Conservation (phyloP, 345 rosid species). For the Rubroshorea leprosula region DNA sequence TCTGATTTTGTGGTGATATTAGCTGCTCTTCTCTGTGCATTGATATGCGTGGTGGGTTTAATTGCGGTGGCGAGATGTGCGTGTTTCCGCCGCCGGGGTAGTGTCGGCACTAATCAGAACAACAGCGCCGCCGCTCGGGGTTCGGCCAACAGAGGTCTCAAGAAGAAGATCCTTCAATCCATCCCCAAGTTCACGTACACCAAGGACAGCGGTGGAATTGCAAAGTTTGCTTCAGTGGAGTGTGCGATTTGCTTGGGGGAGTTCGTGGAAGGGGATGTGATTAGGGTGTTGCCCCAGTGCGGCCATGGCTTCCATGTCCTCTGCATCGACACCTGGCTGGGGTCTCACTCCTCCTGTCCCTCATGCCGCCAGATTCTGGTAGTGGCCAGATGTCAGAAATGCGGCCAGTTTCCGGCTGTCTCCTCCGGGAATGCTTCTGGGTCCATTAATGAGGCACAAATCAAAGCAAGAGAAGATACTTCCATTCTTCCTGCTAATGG, state of each 20-base stretch:
- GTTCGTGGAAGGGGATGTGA: slow-evolving; percentile 45
- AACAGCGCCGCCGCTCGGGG: slow-evolving; percentile 9
- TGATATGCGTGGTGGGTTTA: slow-evolving; percentile 65
- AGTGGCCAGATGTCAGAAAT: slow-evolving; percentile 30
- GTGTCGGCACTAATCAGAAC: neutral
- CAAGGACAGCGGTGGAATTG: slow-evolving; percentile 5
- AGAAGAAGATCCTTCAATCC: slow-evolving; percentile 56
- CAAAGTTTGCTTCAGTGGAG: slow-evolving; percentile 23
- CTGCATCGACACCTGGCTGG: slow-evolving; percentile 64
- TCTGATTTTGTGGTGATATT: slow-evolving; percentile 59
- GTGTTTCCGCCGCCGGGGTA: slow-evolving; percentile 31
- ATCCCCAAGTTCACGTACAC: slow-evolving; percentile 61
- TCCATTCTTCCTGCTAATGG: neutral
- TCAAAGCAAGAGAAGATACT: slow-evolving; percentile 18
- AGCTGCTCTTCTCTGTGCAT: slow-evolving; percentile 67
- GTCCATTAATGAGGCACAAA: neutral
- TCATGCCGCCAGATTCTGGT: slow-evolving; percentile 60
- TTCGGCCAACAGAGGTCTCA: slow-evolving; percentile 46
- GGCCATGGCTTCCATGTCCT: slow-evolving; percentile 53
- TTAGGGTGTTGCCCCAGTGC: slow-evolving; percentile 55
- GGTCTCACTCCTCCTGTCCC: slow-evolving; percentile 55
- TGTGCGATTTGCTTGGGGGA: slow-evolving; percentile 58
- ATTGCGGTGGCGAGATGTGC: slow-evolving; percentile 60
- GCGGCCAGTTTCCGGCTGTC: slow-evolving; percentile 28
- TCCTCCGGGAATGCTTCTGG: neutral